Evolutionary conservation across 2,329 filamentous ascomycete genomes (phyloP), one percentile per base, ranked within the genome.

Genomic region (Pseudogymnoascus sp.): DNA sequence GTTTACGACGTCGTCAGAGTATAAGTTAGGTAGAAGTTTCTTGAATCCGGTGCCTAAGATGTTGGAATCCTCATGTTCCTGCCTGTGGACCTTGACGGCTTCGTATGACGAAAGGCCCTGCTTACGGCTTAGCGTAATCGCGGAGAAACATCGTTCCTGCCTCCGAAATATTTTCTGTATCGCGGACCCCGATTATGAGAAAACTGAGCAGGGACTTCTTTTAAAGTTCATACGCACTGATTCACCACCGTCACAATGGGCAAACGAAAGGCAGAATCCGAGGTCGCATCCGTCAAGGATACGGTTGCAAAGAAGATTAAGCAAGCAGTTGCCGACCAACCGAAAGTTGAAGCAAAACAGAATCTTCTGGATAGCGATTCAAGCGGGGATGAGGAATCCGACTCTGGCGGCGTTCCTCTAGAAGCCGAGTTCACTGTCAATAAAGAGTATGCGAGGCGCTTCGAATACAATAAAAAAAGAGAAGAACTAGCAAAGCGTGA

Each of bases 381-480:
- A 4, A 65, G 68, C 45, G 70, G 68, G 14, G 72, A 72, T 9
- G 67, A 72, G 49, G 72, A 74, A 25, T 72, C 71, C 60, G 69
- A 67, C 61, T 72, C 71, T 61, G 72, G 70, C 60, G 70, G 74
- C 67, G 70, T 71, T 68, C 67, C 73, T 72, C 63, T 66, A 71
- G 14, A 70, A 68, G 38, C 73, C 38, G 74, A 75, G 30, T 83
- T 97, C 73, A 92, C 89, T 73, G 87, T 99, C 75, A 97, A 99
- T 75, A 81, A 92, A 73, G 91, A 95, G 60, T 99, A 88, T 74
- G 94, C 94, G 45, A 85, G 84, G 68, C 83, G 91, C 41, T 97
- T 96, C 70, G 94, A 99, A 75, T 84, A 97, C 77, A 99, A 99
- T 78, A 97, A 97, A 79, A 96, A 96, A 78, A 85, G 93, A 63